These are phyloP conservation scores for Lotus japonicus DNA, from an alignment of 306 rosid genomes.

Conservation along the genomic window DNA sequence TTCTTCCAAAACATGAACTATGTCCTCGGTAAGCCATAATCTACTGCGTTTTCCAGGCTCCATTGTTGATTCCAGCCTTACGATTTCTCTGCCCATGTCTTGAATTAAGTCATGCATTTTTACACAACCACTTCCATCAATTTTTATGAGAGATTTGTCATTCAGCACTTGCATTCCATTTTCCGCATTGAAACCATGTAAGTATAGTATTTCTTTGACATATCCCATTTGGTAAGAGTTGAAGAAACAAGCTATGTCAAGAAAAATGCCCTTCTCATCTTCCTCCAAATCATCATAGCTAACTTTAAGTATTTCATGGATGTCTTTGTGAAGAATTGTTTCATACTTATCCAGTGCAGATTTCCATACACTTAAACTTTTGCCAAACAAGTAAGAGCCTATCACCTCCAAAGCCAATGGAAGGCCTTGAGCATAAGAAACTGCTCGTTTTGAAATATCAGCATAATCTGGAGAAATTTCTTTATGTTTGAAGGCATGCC, in stretches of 20 bases:
- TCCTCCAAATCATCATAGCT: conserved; percentile 12
- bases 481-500: neutral
- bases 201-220: neutral
- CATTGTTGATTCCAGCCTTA: neutral
- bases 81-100: conserved; percentile 6
- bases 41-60: neutral
- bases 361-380: neutral
- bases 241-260: neutral
- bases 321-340: neutral
- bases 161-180: neutral
- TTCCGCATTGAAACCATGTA: neutral
- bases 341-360: neutral
- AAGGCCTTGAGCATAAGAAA: neutral
- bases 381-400: neutral
- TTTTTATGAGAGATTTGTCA: neutral
- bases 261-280: neutral
- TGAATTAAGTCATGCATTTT: conserved; percentile 8
- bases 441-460: neutral
- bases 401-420: neutral
- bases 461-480: neutral
- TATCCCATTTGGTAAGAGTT: neutral
- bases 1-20: conserved; percentile 7
- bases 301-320: neutral
- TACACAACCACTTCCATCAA: neutral
- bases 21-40: neutral